Evolutionary conservation across 2,329 filamentous ascomycete genomes (phyloP), one percentile per base, ranked within the genome.

Genomic region (Chrysoporthe deuterocubensis): DNA sequence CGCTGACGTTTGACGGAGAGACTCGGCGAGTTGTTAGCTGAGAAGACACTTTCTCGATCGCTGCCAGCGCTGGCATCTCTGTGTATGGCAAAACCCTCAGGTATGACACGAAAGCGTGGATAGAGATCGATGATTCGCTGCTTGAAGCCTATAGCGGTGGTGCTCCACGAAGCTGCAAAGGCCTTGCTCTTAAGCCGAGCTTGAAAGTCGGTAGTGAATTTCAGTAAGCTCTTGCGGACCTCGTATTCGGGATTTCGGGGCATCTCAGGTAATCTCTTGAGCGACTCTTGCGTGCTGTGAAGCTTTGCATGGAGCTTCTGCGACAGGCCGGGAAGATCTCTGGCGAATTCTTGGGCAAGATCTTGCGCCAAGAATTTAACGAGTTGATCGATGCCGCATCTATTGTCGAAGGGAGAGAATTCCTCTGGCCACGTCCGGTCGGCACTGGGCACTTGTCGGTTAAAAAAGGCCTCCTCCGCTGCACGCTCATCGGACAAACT

Each of bases 201-300:
- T 4, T 84, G 81, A 0, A 93, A 81, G 0, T 81, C 74, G 0
- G 81, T 78, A 0, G 86, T 84, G 69, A 95, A 89, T 0, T 79
- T 80, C 14, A 82, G 80, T 0, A 95, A 75, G 13, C 87, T 86
- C 1, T 84, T 84, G 26, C 84, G 84, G 0, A 96, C 84, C 11
- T 89, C 87, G 0, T 89, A 81, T n/a, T 89, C 85, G 0, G 93
- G 86, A 56, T 93, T 92, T 0, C 81, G 78, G 0, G 91, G 90
- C 0, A 92, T 85, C 48, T 92, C 90, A 0, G 92, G 92, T 0
- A 94, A 83, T 0, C 78, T 79, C 0, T 75, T 71, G 0, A 96
- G 82, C 66, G 90, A 80, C 0, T 74, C 72, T 1, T 87, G 81
- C 2, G 94, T 87, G 0, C 81, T 75, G 0, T 77, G 70, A 0